Evolutionary conservation across 1,284 basidiomycete genomes (phyloP), one percentile per base, ranked within the genome.

Genomic region (Ustilago esculenta): DNA sequence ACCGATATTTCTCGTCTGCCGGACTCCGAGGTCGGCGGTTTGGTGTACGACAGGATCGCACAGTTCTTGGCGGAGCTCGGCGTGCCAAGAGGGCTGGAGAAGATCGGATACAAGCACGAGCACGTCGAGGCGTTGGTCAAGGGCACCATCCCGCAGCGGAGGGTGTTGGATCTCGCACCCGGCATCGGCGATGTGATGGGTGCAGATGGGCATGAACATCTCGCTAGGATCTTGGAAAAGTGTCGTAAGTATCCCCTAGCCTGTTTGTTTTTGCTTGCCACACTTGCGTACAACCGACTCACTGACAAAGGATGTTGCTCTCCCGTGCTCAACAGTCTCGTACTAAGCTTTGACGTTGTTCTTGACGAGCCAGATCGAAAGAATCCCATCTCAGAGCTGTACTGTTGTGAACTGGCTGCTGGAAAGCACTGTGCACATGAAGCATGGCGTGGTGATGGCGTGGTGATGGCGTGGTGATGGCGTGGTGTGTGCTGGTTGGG

Each of bases 21-120:
- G 0, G 93, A 98, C 82, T 85, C 84, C 15, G 92, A 92, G 67
- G 85, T 98, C 35, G 94, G 94, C 39, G 85, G 84, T 27, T 86
- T 92, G 69, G 83, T 98, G 34, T 91, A 90, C 73, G 94, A 97
- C 82, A 88, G 92, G 27, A 94, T 98, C 74, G 92, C 91, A 48
- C 86, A 88, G 51, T 98, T 98, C 87, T 86, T 98, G 40, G 92
- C 94, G 76, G 84, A 85, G 2, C 86, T 98, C 1, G 90, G 90
- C 60, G 88, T 97, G 11, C 94, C 94, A 12, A 88, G 94, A 55
- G 94, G 94, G 8, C 83, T 98, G 65, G 89, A 88, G 75, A 89
- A 89, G 37, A 86, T 98, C 35, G 95, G 94, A 69, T 95, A 96
- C 83, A 86, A 41, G 11, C 70, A 63, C 5, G 47, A 69, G 21